These are phyloP conservation scores for Neoboletus magnificus DNA, from an alignment of 768 basidiomycete species.

Conservation along the genomic window DNA sequence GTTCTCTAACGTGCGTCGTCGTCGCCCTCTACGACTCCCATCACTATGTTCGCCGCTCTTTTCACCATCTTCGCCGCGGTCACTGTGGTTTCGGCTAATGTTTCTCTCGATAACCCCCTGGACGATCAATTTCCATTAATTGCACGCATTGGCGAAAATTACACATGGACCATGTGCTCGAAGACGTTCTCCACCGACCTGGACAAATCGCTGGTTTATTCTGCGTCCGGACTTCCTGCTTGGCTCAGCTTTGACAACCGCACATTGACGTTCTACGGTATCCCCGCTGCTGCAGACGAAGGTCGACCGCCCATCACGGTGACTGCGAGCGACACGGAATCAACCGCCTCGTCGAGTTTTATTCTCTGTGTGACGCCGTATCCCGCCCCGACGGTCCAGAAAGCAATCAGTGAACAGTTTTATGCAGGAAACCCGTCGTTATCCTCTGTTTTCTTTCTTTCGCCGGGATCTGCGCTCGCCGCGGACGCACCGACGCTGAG, in stretches of 20 bases:
- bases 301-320: slow-evolving; percentile 61
- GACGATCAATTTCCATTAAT: slow-evolving; percentile 74
- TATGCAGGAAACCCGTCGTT: slow-evolving; percentile 55
- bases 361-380: slow-evolving; percentile 54
- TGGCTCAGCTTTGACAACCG: slow-evolving; percentile 77
- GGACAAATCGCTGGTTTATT: slow-evolving; percentile 46
- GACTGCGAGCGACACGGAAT: slow-evolving; percentile 53
- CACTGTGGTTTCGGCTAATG: slow-evolving; percentile 41
- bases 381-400: slow-evolving; percentile 51
- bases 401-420: slow-evolving; percentile 60
- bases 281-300: slow-evolving; percentile 58
- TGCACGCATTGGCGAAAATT: slow-evolving; percentile 63
- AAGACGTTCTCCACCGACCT: slow-evolving; percentile 58
- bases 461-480: slow-evolving; percentile 55
- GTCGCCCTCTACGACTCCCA: slow-evolving; percentile 47
- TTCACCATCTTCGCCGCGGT: slow-evolving; percentile 44
- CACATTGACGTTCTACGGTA: slow-evolving; percentile 64
- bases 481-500: slow-evolving; percentile 55
- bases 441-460: slow-evolving; percentile 71
- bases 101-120: slow-evolving; percentile 57
- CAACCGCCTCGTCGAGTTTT: slow-evolving; percentile 50
- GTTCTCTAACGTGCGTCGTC: slow-evolving; percentile 35
- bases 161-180: slow-evolving; percentile 64
- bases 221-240: slow-evolving; percentile 54
- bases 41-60: slow-evolving; percentile 65